Evolutionary conservation across 305 asterid genomes (phyloP).

Genomic region (Fraxinus velutina): DNA sequence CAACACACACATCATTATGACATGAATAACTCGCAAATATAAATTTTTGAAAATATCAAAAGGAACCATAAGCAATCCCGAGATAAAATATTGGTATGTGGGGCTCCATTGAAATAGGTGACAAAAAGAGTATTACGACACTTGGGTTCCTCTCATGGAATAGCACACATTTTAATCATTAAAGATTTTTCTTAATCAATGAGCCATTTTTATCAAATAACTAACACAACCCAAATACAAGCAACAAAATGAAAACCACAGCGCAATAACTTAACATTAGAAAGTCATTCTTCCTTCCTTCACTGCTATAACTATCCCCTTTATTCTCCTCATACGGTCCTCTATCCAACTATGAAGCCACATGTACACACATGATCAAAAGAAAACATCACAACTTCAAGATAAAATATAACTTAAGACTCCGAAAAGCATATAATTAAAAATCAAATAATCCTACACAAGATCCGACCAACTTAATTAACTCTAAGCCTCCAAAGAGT

Average conservation of each 20-base stretch:
- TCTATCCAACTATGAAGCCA: background rate
- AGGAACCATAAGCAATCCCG: background rate
- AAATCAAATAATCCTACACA: background rate
- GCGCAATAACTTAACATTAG: background rate
- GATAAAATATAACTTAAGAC: background rate
- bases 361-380: background rate
- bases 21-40: background rate
- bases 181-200: background rate
- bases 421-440: background rate
- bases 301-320: background rate
- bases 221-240: background rate
- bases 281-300: background rate
- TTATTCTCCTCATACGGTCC: background rate
- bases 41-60: slow-evolving; percentile 9
- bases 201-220: background rate
- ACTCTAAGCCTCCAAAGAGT: background rate
- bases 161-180: background rate
- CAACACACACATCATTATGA: background rate
- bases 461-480: slow-evolving; percentile 10
- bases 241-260: background rate
- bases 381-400: background rate
- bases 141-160: background rate
- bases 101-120: background rate
- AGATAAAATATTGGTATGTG: background rate
- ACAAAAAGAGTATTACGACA: background rate